phyloP scores from a whole-genome alignment of 2,329 filamentous ascomycete genomes.

The Orbilia ellipsospora region DNA sequence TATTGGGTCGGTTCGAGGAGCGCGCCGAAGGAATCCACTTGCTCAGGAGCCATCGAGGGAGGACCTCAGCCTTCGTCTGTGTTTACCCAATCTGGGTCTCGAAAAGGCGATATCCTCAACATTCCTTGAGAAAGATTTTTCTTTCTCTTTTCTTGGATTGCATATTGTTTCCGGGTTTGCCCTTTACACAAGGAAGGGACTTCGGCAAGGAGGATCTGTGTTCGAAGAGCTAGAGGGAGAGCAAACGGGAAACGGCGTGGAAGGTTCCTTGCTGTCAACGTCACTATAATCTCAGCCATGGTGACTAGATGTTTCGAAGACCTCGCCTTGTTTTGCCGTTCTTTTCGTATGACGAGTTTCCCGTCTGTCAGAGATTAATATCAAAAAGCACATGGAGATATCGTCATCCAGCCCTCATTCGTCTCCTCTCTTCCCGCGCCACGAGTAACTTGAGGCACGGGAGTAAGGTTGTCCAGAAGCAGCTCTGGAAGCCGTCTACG shows the following conservation, averaged over 20 bases:
- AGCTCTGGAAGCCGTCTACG: slow-evolving; percentile 26
- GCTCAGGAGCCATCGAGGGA: slow-evolving; percentile 26
- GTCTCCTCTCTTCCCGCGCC: slow-evolving; percentile 51
- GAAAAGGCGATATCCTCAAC: slow-evolving; percentile 40
- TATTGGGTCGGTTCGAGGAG: slow-evolving; percentile 32
- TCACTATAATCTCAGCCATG: slow-evolving; percentile 26
- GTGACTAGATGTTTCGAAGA: slow-evolving; percentile 2
- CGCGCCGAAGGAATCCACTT: slow-evolving; percentile 39
- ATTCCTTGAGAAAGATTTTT: slow-evolving; percentile 30
- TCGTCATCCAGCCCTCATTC: slow-evolving; percentile 54
- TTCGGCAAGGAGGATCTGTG: slow-evolving; percentile 18
- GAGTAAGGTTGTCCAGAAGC: slow-evolving; percentile 46
- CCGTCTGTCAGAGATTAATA: slow-evolving; percentile 26
- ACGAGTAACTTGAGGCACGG: slow-evolving; percentile 55
- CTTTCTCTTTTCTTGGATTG: not conserved
- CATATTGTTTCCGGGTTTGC: slow-evolving; percentile 43
- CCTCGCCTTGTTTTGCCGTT: slow-evolving; percentile 52
- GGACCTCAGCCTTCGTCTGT: slow-evolving; percentile 53
- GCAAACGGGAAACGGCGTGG: slow-evolving; percentile 30
- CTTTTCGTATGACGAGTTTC: slow-evolving; percentile 40
- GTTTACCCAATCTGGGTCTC: slow-evolving; percentile 45
- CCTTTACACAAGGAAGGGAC: slow-evolving; percentile 31
- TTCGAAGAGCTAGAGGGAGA: slow-evolving; percentile 5
- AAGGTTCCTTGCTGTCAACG: slow-evolving; percentile 51
- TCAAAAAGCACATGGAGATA: slow-evolving; percentile 46